Percentiles rank a stretch among this genome's conserved stretches.
phyloP scores from a whole-genome alignment of 2,329 filamentous ascomycete species.

The Aspergillus puulaauensis region DNA sequence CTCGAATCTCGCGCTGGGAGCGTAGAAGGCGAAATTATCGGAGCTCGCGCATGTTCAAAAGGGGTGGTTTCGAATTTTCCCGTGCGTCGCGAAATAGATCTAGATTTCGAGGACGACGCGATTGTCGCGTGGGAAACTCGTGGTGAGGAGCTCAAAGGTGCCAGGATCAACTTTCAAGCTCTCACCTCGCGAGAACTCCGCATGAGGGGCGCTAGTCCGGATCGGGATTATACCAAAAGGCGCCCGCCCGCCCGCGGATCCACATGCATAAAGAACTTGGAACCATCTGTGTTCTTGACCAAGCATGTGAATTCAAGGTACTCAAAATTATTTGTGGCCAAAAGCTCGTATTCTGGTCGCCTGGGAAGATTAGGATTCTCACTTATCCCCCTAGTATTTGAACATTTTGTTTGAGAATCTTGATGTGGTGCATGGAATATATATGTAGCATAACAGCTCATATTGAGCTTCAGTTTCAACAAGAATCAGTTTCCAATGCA shows the following conservation, averaged over 20 bases:
- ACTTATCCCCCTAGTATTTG: no score
- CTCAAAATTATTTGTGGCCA: no score
- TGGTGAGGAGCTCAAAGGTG: neutral
- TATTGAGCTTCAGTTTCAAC: no score
- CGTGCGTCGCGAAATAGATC: neutral
- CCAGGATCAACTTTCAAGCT: neutral
- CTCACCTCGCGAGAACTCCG: neutral
- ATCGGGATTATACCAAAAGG: neutral
- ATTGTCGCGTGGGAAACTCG: neutral
- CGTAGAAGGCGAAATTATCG: neutral
- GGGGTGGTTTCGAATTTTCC: neutral
- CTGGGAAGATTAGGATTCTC: no score
- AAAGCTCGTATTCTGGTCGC: no score
- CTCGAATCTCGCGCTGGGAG: neutral
- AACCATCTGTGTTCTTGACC: neutral
- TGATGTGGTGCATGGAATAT: no score
- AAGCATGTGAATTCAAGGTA: no score
- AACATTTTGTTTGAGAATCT: no score
- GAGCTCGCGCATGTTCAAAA: neutral
- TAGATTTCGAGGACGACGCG: neutral
- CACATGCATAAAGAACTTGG: neutral
- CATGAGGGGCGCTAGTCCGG: conserved; percentile 9
- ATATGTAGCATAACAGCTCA: no score
- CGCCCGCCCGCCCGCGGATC: neutral
- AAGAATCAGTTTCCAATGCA: neutral